Conservation (phyloP, 1,139 yeast genomes). For the Chernovozyma aurita region DNA sequence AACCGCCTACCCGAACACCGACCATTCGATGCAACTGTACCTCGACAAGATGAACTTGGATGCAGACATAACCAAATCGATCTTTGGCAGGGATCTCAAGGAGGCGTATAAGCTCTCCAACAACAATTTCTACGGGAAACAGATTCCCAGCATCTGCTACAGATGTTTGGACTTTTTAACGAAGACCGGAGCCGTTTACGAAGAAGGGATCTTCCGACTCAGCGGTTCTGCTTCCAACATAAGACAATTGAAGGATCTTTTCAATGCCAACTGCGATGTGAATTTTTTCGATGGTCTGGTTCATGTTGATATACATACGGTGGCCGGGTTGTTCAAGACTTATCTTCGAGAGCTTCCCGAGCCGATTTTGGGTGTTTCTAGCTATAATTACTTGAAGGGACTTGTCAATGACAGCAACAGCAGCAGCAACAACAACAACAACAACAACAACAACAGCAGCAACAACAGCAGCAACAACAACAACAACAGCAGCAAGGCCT, state of each 20-base stretch:
- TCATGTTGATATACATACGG: conserved; percentile 66
- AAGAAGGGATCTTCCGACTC: conserved; percentile 87
- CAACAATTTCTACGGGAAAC: conserved; percentile 37
- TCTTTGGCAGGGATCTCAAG: conserved; percentile 66
- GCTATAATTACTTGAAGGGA: conserved; percentile 33
- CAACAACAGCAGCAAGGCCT: conserved; percentile 14
- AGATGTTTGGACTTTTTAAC: conserved; percentile 71
- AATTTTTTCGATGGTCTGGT: conserved; percentile 48
- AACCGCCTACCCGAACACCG: too few relatives aligned
- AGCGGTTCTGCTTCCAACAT: conserved; percentile 87
- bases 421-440: conserved; percentile 9
- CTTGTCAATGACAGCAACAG: conserved; percentile 14
- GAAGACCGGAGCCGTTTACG: conserved; percentile 66
- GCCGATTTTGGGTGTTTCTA: conserved; percentile 52
- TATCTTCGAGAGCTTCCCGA: conserved; percentile 70
- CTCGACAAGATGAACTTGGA: conserved; percentile 39
- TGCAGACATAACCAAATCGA: conserved; percentile 28
- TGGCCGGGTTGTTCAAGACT: conserved; percentile 71
- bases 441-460: conserved; percentile 7
- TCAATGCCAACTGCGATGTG: conserved; percentile 62
- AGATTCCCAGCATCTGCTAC: conserved; percentile 72
- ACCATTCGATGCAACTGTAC: conserved; percentile 29
- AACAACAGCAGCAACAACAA: too few relatives aligned
- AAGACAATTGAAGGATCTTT: conserved; percentile 64
- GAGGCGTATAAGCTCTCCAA: conserved; percentile 50